Evolutionary conservation across 345 rosid genomes (phyloP).

Genomic region (Zanthoxylum bungeanum): DNA sequence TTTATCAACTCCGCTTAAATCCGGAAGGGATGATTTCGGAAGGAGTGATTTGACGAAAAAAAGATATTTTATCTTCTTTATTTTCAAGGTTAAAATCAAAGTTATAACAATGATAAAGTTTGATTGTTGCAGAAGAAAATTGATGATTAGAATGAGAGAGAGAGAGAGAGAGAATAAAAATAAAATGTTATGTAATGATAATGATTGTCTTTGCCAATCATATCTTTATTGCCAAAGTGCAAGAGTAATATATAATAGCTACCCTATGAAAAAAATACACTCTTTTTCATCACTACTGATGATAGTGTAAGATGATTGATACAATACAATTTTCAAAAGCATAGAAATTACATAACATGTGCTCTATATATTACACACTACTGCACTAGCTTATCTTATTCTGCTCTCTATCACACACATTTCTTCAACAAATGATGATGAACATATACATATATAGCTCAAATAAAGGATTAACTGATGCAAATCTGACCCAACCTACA

Average conservation of each 20-base stretch:
- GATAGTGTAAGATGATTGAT: conserved; percentile 16
- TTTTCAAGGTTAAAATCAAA: too few species aligned
- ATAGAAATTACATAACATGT: not conserved
- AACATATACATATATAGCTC: conserved; percentile 19
- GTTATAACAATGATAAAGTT: too few species aligned
- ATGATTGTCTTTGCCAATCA: conserved; percentile 8
- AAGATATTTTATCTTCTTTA: too few species aligned
- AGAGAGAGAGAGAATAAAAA: not conserved
- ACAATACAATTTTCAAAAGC: conserved; percentile 16
- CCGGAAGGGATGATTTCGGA: too few species aligned
- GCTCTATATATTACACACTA: conserved; percentile 6
- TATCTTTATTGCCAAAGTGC: conserved; percentile 4
- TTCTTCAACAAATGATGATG: conserved; percentile 33
- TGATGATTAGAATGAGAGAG: too few species aligned
- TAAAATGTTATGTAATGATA: not conserved
- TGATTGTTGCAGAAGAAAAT: too few species aligned
- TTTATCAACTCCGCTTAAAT: too few species aligned
- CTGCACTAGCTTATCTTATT: conserved; percentile 23
- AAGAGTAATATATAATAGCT: conserved; percentile 1
- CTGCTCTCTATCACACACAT: conserved; percentile 10
- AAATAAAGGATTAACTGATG: conserved; percentile 12
- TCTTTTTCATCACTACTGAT: conserved; percentile 8
- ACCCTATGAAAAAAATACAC: conserved; percentile 12
- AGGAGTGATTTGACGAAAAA: too few species aligned
- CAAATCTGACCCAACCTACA: conserved; percentile 9